Evolutionary conservation across 495 filamentous ascomycete genomes (phyloP).

Genomic region (Penicillium maclennaniae): DNA sequence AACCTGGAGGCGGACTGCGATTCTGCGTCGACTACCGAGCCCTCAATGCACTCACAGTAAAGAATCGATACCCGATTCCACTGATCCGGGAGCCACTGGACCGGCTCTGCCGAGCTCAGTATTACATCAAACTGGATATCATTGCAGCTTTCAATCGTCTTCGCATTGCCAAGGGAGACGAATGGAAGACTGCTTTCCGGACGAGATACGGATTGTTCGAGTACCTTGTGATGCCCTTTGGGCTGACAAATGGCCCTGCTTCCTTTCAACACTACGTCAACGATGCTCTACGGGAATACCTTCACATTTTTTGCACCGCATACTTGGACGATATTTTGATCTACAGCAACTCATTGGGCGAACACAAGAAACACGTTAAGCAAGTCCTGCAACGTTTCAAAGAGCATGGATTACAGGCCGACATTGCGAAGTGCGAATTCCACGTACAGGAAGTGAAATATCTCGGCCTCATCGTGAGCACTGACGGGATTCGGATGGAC

Average conservation of each 20-base stretch:
- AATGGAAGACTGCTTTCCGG: conserved; percentile 35
- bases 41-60: conserved; percentile 40
- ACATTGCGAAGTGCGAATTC: neutral
- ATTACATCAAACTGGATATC: conserved; percentile 49
- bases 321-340: conserved; percentile 39
- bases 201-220: conserved; percentile 27
- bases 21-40: conserved; percentile 46
- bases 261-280: conserved; percentile 28
- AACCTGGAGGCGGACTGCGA: conserved; percentile 26
- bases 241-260: conserved; percentile 10
- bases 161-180: conserved; percentile 5
- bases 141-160: conserved; percentile 33
- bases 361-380: neutral
- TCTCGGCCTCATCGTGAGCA: neutral
- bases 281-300: conserved; percentile 7
- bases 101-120: too few species aligned
- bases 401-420: neutral
- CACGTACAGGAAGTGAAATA: neutral
- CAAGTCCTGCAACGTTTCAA: neutral
- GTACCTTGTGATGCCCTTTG: conserved; percentile 20
- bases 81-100: conserved; percentile 48
- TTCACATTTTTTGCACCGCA: conserved; percentile 22
- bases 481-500: neutral
- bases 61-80: conserved; percentile 43
- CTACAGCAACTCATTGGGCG: conserved; percentile 1